Evolutionary conservation across 1,284 basidiomycete species (phyloP), one percentile per base, ranked within the genome.

Genomic region (Cutaneotrichosporon sp.): DNA sequence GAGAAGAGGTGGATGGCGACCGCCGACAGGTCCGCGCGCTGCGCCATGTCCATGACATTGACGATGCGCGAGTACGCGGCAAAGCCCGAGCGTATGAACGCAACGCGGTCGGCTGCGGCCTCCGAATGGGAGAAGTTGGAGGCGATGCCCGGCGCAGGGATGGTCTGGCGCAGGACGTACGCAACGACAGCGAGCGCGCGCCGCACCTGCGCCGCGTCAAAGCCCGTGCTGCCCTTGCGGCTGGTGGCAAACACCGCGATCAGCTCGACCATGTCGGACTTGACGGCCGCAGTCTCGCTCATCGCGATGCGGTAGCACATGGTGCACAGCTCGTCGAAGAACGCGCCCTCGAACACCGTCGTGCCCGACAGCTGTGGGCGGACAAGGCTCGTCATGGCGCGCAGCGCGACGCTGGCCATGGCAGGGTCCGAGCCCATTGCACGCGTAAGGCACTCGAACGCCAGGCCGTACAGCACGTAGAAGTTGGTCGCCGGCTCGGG

Each of bases 271-370:
- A 97, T 84, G 64, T 89, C 85, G 0, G 86, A 79, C 72, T 94
- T 91, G 24, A 94, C 85, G 0, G 73, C 79, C 0, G 90, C 86
- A 0, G 87, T 82, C 73, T 97, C 94, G 2, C 90, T 91, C 84
- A 97, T 87, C 0, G 90, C 90, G 77, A 97, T 87, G 2, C 95
- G 87, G 75, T 95, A 93, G 75, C 88, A 92, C 10, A 98, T 81
- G 53, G 89, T 89, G 71, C 89, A 87, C 58, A 99, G 87, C 79
- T 99, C 95, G 52, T 93, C 91, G 71, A 97, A 95, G 36, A 93
- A 86, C 0, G 87, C 84, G 1, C 86, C 85, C 42, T 95, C 90
- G 64, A 90, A 82, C 47, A 97, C 83, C 0, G 88, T 89, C 31
- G 85, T 86, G 3, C 95, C 95, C 5, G 89, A 86, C 69, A 92